These are phyloP conservation scores for Corymbia citriodora DNA, from an alignment of 441 rosid genomes.

Conservation along the genomic window DNA sequence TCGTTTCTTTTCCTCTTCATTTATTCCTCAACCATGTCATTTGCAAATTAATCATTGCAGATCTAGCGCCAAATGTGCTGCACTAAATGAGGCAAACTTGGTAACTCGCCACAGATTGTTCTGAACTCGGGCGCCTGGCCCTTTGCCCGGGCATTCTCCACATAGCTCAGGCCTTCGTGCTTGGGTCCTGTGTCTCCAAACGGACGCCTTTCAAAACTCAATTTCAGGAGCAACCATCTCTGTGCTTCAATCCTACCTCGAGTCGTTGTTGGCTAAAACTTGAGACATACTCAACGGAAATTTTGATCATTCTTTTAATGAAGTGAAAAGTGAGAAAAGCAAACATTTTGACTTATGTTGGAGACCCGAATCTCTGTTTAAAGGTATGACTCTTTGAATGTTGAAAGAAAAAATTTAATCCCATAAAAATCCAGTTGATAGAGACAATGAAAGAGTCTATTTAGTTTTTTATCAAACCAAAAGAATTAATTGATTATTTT, in stretches of 20 bases:
- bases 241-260: not conserved
- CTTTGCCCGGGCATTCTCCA: not conserved
- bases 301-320: not conserved
- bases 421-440: too few species aligned
- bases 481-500: not conserved
- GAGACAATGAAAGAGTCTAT: too few species aligned
- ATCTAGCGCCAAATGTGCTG: not conserved
- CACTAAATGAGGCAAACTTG: not conserved
- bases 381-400: too few species aligned
- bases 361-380: too few species aligned
- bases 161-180: not conserved
- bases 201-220: not conserved
- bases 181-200: not conserved
- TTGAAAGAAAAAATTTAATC: too few species aligned
- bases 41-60: not conserved
- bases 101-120: not conserved
- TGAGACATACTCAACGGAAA: not conserved
- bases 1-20: not conserved
- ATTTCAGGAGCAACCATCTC: not conserved
- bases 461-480: too few species aligned
- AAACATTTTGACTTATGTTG: too few species aligned
- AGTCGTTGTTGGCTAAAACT: not conserved
- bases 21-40: not conserved
- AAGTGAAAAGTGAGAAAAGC: not conserved
- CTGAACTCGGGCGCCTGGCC: not conserved